Base-by-base conservation (phyloP, 2,329 filamentous ascomycete genomes). In the Corniculantispora saksenae region DNA sequence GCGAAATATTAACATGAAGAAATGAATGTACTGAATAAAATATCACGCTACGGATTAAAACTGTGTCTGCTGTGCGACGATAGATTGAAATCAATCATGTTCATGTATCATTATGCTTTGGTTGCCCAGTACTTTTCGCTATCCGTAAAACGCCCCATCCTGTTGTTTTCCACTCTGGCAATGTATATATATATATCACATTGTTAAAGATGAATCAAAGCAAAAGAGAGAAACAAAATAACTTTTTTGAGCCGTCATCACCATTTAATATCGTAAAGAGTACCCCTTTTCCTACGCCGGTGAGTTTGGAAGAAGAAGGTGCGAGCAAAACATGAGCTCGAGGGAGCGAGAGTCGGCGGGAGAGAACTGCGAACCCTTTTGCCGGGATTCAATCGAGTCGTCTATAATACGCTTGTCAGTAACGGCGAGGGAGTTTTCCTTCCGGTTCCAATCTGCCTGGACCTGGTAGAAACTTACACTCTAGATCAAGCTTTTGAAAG, bases 401-500 rank as follows among this genome's bases (percentile, higher is more conserved):
- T 69, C 70, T 72, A 48, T 29, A 21, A n/a, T 23, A 27, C 13
- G 68, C 40, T 4, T 55, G 50, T 56, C n/a, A 25, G 23, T 62
- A 32, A 32, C 6, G 32, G 32, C 6, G 6, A 32, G n/a, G n/a
- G 32, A 32, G 5, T 32, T 32, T 32, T 32, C 10, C 32, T 5
- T 32, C 32, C n/a, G n/a, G n/a, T n/a, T n/a, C n/a, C n/a, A n/a
- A n/a, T n/a, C n/a, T n/a, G 32, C 10, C 32, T 6, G 32, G 32
- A 10, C 32, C 32, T 32, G 6, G 32, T 6, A 10, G n/a, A 43
- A 15, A 80, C 85, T 78, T 76, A 89, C 87, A 85, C 63, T 84
- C 85, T 1, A 90, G 75, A 65, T 84, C 81, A 40, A 89, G 76
- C 35, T 78, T 78, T 58, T 85, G 78, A 70, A 89, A 89, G 67